A percentile compares a stretch with the other conserved stretches of the same genome.
These are phyloP conservation scores for Magnusiomyces paraingens DNA, from an alignment of 1,139 yeast genomes.

Conservation along the genomic window DNA sequence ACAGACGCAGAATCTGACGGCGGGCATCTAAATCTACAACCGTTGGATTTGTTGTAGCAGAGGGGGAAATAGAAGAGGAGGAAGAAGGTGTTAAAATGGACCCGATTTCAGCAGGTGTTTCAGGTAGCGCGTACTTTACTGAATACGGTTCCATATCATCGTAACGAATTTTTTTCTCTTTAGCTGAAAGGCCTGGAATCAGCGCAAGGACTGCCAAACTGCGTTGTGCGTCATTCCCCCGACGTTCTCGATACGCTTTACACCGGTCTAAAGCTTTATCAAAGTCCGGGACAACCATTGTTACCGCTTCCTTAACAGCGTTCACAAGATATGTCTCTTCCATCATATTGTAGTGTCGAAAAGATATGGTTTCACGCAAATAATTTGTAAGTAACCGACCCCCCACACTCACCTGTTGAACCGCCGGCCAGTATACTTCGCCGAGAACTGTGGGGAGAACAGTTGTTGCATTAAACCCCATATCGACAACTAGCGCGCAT, in stretches of 20 bases:
- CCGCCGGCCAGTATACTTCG: constrained; percentile 69
- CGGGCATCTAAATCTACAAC: too few relatives aligned
- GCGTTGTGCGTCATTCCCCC: not conserved
- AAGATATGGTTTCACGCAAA: constrained; percentile 76
- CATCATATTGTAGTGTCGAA: constrained; percentile 86
- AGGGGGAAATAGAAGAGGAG: not conserved
- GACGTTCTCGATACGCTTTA: constrained; percentile 18
- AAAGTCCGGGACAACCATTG: constrained; percentile 68
- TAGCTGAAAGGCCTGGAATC: constrained; percentile 10
- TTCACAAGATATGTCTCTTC: constrained; percentile 85
- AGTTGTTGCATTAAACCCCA: constrained; percentile 87
- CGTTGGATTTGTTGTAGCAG: not conserved
- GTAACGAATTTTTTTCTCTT: constrained; percentile 9
- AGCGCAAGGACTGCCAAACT: constrained; percentile 33
- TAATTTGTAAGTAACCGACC: constrained; percentile 82
- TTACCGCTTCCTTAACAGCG: constrained; percentile 74
- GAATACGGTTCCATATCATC: constrained; percentile 10
- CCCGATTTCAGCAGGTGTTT: constrained; percentile 17
- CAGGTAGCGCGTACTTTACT: constrained; percentile 14
- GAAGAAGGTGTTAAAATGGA: not conserved
- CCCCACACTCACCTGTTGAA: constrained; percentile 69
- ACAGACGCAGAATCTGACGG: constrained; percentile 54
- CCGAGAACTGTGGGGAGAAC: constrained; percentile 80
- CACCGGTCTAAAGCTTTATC: constrained; percentile 43
- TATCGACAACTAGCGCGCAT: constrained; percentile 74